These are phyloP conservation scores for Rhizoclosmatium sp. DNA, from an alignment of 192 early-diverging fungal species.

Conservation along the genomic window DNA sequence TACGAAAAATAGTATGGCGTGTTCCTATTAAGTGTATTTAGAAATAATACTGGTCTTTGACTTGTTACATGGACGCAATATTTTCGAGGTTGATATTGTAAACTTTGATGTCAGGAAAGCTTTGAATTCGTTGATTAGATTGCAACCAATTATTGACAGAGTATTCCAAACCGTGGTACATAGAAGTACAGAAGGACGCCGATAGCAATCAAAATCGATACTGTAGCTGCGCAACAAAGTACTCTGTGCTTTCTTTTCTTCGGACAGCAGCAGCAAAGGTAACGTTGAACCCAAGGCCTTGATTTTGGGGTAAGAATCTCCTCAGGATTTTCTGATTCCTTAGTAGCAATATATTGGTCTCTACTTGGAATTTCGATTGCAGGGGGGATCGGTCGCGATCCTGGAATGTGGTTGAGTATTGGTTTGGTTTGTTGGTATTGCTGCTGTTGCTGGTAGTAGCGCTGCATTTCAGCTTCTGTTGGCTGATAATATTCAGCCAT, in stretches of 20 bases:
- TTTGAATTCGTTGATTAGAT: neutral
- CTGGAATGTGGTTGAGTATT: neutral
- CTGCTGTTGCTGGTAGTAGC: neutral
- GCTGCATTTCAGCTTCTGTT: neutral
- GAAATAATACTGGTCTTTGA: no score
- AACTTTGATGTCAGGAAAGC: conserved; percentile 22
- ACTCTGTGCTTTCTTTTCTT: neutral
- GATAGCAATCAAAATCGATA: neutral
- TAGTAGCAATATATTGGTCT: neutral
- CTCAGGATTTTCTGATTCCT: neutral
- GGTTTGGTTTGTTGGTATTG: neutral
- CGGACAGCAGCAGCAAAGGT: conserved; percentile 18
- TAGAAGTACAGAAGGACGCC: neutral
- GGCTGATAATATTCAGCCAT: neutral
- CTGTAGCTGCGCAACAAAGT: neutral
- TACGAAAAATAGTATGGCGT: conserved; percentile 21
- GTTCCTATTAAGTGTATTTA: neutral
- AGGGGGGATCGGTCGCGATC: neutral
- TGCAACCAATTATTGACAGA: neutral
- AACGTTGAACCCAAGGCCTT: neutral
- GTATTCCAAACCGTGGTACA: neutral
- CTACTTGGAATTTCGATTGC: neutral
- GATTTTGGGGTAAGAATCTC: neutral
- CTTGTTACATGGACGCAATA: neutral
- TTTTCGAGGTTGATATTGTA: neutral